Evolutionary conservation across 2,329 filamentous ascomycete species (phyloP), one percentile per base, ranked within the genome.

Genomic region (Colletotrichum nymphaeae): DNA sequence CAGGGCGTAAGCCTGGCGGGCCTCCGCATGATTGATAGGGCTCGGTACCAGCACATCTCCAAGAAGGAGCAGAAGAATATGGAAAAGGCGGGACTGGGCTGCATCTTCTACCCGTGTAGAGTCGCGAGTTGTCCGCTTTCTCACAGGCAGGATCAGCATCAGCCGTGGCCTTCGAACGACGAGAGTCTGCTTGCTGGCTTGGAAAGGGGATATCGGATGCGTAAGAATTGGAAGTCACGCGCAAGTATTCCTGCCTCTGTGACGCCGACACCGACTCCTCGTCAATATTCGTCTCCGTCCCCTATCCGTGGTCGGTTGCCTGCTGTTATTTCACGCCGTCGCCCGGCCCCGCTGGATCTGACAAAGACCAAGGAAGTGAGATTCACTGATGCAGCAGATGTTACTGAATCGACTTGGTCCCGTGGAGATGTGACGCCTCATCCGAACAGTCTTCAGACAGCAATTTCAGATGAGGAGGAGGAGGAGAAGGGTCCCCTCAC

Each of bases 41-140:
- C 16, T n/a, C 46, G 30, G n/a, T 63, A 63, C 46, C 26, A 63
- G 28, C 12, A 63, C 28, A 46, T 63, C 28, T 63, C 62, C 11
- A 3, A 42, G 4, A 49, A 53, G 19, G 46, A 63, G 46, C 35
- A 42, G 28, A 28, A 55, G 19, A 24, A 37, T 7, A 63, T 63
- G 62, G 46, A n/a, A 1, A 24, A 19, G 28, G 62, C 28, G 24
- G 62, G 52, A 22, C 62, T 35, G 12, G 16, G 28, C 28, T 63
- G 62, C 62, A 53, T 63, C 62, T 55, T 63, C 46, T 19, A 26
- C 46, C 62, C 62, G 4, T 63, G 62, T 49, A 32, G 28, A 12
- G 62, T 63, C n/a, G 28, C 46, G 28, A 24, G 46, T 12, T 63
- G 62, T 28, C 62, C 62, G 42, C 22, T 63, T 2, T 28, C 30